Evolutionary conservation across 345 rosid genomes (phyloP).

Genomic region (Microthlaspi erraticum): DNA sequence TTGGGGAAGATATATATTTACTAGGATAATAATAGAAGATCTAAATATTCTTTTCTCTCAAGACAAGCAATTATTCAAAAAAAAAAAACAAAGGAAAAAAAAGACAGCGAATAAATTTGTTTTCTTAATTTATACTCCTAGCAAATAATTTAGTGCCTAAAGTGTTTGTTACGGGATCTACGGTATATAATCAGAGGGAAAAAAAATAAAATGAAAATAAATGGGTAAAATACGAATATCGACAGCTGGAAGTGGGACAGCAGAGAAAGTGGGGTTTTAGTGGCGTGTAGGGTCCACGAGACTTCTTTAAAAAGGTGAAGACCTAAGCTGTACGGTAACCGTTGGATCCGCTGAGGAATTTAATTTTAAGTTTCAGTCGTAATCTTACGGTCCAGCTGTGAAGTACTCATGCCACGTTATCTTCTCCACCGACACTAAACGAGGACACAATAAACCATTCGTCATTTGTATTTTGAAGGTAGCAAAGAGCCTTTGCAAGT

Average conservation of each 20-base stretch:
- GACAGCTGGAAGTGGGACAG: conserved; percentile 41
- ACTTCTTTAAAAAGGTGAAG: conserved; percentile 24
- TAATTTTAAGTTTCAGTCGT: conserved; percentile 29
- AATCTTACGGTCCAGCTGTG: conserved; percentile 45
- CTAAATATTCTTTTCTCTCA: conserved; percentile 25
- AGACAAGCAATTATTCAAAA: not conserved
- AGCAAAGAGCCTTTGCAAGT: not conserved
- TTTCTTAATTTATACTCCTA: not conserved
- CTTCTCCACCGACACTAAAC: conserved; percentile 45
- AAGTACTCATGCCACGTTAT: conserved; percentile 41
- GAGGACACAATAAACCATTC: not conserved
- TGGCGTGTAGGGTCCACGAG: conserved; percentile 22
- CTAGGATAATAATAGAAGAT: conserved; percentile 12
- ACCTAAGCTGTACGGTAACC: conserved; percentile 36
- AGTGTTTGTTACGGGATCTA: conserved; percentile 25
- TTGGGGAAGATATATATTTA: conserved; percentile 5
- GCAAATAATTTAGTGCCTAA: conserved; percentile 31
- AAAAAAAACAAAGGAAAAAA: not conserved
- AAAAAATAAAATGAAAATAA: not conserved
- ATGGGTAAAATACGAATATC: not conserved
- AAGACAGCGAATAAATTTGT: conserved; percentile 17
- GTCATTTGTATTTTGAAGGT: conserved; percentile 16
- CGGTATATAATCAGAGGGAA: not conserved
- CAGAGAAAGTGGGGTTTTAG: conserved; percentile 28
- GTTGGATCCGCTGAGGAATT: conserved; percentile 41